Percentiles rank a stretch among this genome's conserved stretches.
phyloP scores from a whole-genome alignment of 1,139 yeast species.

The Saccharomyces hybrid region DNA sequence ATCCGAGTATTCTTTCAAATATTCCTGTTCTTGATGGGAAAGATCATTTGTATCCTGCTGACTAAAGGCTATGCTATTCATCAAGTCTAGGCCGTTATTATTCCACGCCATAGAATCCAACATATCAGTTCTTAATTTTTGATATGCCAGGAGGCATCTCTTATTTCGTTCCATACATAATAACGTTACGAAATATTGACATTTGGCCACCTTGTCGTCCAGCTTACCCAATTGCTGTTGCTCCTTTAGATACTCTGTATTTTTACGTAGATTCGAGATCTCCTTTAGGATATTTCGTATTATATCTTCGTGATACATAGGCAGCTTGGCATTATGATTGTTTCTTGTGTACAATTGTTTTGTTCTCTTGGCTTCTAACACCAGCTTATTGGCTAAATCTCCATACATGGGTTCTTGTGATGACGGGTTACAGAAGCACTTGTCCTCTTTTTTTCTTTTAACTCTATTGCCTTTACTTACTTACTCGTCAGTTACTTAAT shows the following conservation, averaged over 20 bases:
- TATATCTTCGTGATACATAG: conserved; percentile 69
- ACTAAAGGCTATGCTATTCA: conserved; percentile 17
- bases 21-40: conserved; percentile 68
- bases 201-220: conserved; percentile 46
- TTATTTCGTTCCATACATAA: conserved; percentile 80
- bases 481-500: not conserved
- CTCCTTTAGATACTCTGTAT: conserved; percentile 29
- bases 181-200: conserved; percentile 76
- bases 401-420: conserved; percentile 61
- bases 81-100: conserved; percentile 28
- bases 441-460: not conserved
- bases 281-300: conserved; percentile 54
- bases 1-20: conserved; percentile 62
- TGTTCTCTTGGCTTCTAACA: conserved; percentile 81
- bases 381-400: conserved; percentile 72
- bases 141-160: conserved; percentile 80
- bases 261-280: conserved; percentile 49
- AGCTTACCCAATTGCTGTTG: conserved; percentile 28
- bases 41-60: conserved; percentile 39
- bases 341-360: conserved; percentile 39
- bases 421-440: not conserved
- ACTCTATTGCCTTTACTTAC: not conserved
- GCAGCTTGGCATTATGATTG: conserved; percentile 36
- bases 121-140: conserved; percentile 59
- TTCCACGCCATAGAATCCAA: conserved; percentile 71